Conservation (phyloP, 208 protist genomes). For the Trypanosoma theileri region DNA sequence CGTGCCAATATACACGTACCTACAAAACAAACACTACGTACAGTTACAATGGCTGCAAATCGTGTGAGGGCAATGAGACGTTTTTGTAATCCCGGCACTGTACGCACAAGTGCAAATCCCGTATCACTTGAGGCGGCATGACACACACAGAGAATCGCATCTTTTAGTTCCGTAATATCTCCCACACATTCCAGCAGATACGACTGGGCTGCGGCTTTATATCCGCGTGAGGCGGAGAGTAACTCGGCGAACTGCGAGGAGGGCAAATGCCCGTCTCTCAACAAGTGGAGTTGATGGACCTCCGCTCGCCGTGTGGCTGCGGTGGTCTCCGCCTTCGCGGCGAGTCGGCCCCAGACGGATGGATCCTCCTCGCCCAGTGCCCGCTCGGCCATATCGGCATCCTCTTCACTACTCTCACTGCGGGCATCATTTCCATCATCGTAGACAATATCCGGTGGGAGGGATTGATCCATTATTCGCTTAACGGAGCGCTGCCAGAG, state of each 20-base stretch:
- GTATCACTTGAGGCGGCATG: slow-evolving; percentile 73
- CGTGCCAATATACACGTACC: slow-evolving; percentile 57
- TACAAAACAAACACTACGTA: slow-evolving; percentile 60
- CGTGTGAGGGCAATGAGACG: slow-evolving; percentile 62
- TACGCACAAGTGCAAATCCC: slow-evolving; percentile 51
- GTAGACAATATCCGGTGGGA: slow-evolving; percentile 71
- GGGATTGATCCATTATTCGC: slow-evolving; percentile 65
- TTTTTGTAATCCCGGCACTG: slow-evolving; percentile 52
- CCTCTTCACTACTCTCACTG: slow-evolving; percentile 40
- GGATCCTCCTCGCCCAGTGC: slow-evolving; percentile 27
- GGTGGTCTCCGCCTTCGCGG: neutral
- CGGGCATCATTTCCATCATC: slow-evolving; percentile 46
- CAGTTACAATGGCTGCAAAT: slow-evolving; percentile 69
- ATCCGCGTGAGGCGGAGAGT: slow-evolving; percentile 70
- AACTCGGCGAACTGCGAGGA: slow-evolving; percentile 33
- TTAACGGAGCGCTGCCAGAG: slow-evolving; percentile 79
- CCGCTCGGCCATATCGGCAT: slow-evolving; percentile 19
- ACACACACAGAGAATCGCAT: slow-evolving; percentile 77
- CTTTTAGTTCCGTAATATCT: slow-evolving; percentile 54
- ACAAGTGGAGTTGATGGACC: slow-evolving; percentile 3
- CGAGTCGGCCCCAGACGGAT: slow-evolving; percentile 19
- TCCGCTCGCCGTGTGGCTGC: neutral
- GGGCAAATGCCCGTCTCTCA: slow-evolving; percentile 14
- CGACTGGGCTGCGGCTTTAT: slow-evolving; percentile 46
- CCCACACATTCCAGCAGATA: slow-evolving; percentile 74